These are phyloP conservation scores for Diaporthe citri DNA, from an alignment of 2,329 filamentous ascomycete genomes.

Conservation along the genomic window DNA sequence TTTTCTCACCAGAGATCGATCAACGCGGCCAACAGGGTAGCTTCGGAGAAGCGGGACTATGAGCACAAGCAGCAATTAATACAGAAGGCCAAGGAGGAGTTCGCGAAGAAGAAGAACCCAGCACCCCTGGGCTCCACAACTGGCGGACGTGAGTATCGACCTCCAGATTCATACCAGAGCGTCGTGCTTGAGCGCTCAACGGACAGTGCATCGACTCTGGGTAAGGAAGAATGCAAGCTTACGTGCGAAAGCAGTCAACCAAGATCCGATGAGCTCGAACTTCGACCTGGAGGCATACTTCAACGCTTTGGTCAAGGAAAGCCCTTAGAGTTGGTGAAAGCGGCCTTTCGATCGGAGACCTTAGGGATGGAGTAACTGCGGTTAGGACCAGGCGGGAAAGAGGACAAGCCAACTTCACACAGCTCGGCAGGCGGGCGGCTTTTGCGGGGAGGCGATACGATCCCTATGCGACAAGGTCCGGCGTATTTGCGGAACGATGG, in stretches of 20 bases:
- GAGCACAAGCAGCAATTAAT: slow-evolving; percentile 93
- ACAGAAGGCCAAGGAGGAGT: slow-evolving; percentile 92
- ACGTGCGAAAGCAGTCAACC: slow-evolving; percentile 51
- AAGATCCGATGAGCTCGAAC: slow-evolving; percentile 83
- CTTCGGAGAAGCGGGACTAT: slow-evolving; percentile 84
- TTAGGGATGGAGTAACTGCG: slow-evolving; percentile 16
- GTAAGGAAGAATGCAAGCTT: slow-evolving; percentile 21
- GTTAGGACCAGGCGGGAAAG: slow-evolving; percentile 38
- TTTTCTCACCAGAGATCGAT: slow-evolving; percentile 92
- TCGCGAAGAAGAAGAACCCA: slow-evolving; percentile 78
- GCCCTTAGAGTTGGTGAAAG: slow-evolving; percentile 55
- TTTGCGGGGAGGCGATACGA: slow-evolving; percentile 30
- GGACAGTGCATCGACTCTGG: slow-evolving; percentile 44
- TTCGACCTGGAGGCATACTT: slow-evolving; percentile 94
- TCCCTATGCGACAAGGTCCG: slow-evolving; percentile 27
- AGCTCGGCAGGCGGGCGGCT: slow-evolving; percentile 30
- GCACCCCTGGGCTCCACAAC: slow-evolving; percentile 50
- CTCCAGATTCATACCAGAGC: not conserved
- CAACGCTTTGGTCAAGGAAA: slow-evolving; percentile 70
- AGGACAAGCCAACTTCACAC: slow-evolving; percentile 40
- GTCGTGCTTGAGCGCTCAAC: slow-evolving; percentile 22
- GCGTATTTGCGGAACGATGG: slow-evolving; percentile 28
- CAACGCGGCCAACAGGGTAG: slow-evolving; percentile 76
- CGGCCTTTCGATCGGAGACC: slow-evolving; percentile 43
- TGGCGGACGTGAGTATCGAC: slow-evolving; percentile 49